Base-by-base conservation (phyloP, 1,284 basidiomycete genomes). In the Melampsora larici-populina region DNA sequence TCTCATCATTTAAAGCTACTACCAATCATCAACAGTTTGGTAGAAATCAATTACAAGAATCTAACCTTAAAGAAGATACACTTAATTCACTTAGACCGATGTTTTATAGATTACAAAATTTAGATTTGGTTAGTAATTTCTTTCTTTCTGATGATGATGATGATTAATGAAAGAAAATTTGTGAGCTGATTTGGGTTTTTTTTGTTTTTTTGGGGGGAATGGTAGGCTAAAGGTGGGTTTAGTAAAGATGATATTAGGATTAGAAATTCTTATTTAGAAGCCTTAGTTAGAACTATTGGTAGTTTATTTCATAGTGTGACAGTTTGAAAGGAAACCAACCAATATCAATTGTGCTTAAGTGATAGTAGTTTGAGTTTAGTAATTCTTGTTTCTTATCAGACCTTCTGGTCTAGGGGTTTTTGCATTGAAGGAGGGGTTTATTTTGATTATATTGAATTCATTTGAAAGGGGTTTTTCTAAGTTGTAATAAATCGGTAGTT, bases 71-170 rank as follows among this genome's bases (percentile, higher is more conserved):
- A 71, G 76, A 71, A 66, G 76, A 78, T 64, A 65, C 67, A 26
- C 43, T 78, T 15, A 60, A 71, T 64, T 64, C 69, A 40, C 24
- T 66, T 17, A 66, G 69, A 48, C 69, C 68, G 24, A 58, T 70
- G 11, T 66, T 78, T 51, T 36, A 40, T 33, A 70, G 63, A 66
- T 48, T 78, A n/a, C 76, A 63, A 26, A 78, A 71, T 31, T 62
- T 78, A n/a, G 69, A 78, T 66, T 48, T 78, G 62, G 76, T 78
- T 36, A 64, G 75, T 60, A 21, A 21, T 68, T 51, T 17, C 49
- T 24, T 68, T 49, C 5, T 55, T 26, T 21, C 18, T 72, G 24
- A 29, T 64, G 24, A 64, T n/a, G 8, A 7, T 18, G 7, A 33
- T 33, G 4, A 18, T n/a, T 17, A 13, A 64, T 15, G 2, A 64